phyloP scores from a whole-genome alignment of 768 basidiomycete genomes.

The Lactarius indigo region DNA sequence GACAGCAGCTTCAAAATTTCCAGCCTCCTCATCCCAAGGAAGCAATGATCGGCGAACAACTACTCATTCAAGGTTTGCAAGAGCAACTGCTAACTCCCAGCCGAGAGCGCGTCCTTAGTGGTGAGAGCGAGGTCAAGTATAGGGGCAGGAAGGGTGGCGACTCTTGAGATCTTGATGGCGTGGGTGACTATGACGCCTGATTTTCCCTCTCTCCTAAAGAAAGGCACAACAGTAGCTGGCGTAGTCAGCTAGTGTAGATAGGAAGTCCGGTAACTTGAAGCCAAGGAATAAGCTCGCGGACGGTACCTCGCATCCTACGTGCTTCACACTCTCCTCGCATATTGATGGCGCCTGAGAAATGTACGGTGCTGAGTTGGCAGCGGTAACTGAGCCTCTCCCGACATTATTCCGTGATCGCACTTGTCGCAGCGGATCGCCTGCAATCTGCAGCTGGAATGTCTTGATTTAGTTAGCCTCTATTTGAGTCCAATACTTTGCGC shows the following conservation, averaged over 20 bases:
- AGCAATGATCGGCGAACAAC: constrained; percentile 69
- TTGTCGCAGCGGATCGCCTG: too few species aligned
- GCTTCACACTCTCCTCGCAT: background rate
- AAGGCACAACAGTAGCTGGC: background rate
- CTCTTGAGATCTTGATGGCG: background rate
- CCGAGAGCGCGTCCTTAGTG: constrained; percentile 21
- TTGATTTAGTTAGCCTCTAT: too few species aligned
- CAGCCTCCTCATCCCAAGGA: constrained; percentile 72
- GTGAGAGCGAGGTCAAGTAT: constrained; percentile 4
- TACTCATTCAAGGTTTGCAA: constrained; percentile 39
- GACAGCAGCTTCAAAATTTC: constrained; percentile 57
- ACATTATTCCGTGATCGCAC: too few species aligned
- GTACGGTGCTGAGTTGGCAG: too few species aligned
- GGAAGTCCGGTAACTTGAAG: background rate
- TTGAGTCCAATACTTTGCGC: too few species aligned
- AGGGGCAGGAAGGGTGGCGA: background rate
- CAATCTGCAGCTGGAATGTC: too few species aligned
- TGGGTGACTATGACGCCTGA: background rate
- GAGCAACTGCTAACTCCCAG: constrained; percentile 20
- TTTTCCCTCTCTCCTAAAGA: background rate
- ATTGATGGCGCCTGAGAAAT: background rate
- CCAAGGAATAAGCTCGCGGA: background rate
- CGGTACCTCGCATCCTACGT: background rate
- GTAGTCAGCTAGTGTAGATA: background rate
- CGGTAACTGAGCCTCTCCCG: too few species aligned